These are phyloP conservation scores for Lachancea waltii DNA, from an alignment of 805 yeast species.

Conservation along the genomic window DNA sequence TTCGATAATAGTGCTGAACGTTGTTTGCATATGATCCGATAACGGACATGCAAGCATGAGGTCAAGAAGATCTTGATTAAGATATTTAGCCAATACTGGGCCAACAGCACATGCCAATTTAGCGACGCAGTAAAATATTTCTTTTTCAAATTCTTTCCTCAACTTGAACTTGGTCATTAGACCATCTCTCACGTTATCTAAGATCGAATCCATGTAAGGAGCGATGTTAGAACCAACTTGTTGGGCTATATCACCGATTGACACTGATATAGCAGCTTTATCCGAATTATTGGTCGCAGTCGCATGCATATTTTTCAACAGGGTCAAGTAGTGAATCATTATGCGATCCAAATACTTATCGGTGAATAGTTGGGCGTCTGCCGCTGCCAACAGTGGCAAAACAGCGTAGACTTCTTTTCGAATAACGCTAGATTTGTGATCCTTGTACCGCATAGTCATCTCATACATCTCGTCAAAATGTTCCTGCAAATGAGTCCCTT, in stretches of 20 bases:
- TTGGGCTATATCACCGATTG: conserved; percentile 77
- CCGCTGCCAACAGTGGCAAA: conserved; percentile 75
- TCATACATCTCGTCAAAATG: conserved; percentile 75
- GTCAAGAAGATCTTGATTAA: conserved; percentile 74
- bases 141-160: conserved; percentile 72
- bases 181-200: conserved; percentile 78
- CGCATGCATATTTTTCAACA: conserved; percentile 58
- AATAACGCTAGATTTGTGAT: conserved; percentile 66
- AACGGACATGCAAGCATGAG: conserved; percentile 76
- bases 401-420: conserved; percentile 80
- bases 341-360: conserved; percentile 76
- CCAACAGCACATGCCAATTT: conserved; percentile 86
- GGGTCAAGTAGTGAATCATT: conserved; percentile 67
- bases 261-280: conserved; percentile 63
- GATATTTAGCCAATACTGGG: conserved; percentile 83
- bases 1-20: conserved; percentile 57
- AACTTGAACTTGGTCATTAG: conserved; percentile 44
- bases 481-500: conserved; percentile 64
- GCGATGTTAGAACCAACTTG: conserved; percentile 78
- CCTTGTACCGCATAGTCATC: conserved; percentile 64
- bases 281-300: conserved; percentile 38
- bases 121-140: conserved; percentile 83
- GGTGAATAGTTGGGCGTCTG: conserved; percentile 67
- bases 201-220: conserved; percentile 80
- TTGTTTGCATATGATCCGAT: conserved; percentile 74